These are phyloP conservation scores for Russula compacta DNA, from an alignment of 768 basidiomycete species.

Conservation along the genomic window DNA sequence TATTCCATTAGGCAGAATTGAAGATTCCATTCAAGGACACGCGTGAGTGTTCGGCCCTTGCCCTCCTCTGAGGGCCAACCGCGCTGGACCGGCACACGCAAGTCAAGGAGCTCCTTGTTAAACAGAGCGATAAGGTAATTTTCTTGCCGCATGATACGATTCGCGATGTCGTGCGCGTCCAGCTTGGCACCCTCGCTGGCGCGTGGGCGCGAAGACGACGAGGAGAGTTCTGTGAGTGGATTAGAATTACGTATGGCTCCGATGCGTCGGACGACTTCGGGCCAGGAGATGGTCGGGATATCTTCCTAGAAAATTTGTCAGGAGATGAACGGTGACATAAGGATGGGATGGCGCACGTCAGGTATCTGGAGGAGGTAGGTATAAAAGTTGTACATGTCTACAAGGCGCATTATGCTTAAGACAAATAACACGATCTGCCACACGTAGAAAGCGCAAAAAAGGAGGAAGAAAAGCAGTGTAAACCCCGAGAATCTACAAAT, in stretches of 20 bases:
- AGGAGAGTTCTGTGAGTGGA: slow-evolving; percentile 81
- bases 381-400: slow-evolving; percentile 95
- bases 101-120: slow-evolving; percentile 91
- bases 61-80: slow-evolving; percentile 48
- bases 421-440: slow-evolving; percentile 83
- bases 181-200: slow-evolving; percentile 74
- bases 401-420: slow-evolving; percentile 63
- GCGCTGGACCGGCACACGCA: slow-evolving; percentile 70
- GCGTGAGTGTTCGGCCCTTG: slow-evolving; percentile 74
- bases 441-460: slow-evolving; percentile 79
- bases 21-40: slow-evolving; percentile 95
- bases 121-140: slow-evolving; percentile 98
- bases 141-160: slow-evolving; percentile 95
- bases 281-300: slow-evolving; percentile 97
- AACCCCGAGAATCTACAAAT: slow-evolving; percentile 67
- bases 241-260: slow-evolving; percentile 86
- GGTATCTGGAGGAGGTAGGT: slow-evolving; percentile 89
- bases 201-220: slow-evolving; percentile 41
- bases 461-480: slow-evolving; percentile 72
- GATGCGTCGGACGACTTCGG: slow-evolving; percentile 86
- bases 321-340: slow-evolving; percentile 13
- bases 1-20: slow-evolving; percentile 93
- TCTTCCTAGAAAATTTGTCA: slow-evolving; percentile 54
- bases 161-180: slow-evolving; percentile 96
- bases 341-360: slow-evolving; percentile 49